Evolutionary conservation across 805 yeast species (phyloP), one percentile per base, ranked within the genome.

Genomic region (Zygosaccharomyces pseudorouxii): DNA sequence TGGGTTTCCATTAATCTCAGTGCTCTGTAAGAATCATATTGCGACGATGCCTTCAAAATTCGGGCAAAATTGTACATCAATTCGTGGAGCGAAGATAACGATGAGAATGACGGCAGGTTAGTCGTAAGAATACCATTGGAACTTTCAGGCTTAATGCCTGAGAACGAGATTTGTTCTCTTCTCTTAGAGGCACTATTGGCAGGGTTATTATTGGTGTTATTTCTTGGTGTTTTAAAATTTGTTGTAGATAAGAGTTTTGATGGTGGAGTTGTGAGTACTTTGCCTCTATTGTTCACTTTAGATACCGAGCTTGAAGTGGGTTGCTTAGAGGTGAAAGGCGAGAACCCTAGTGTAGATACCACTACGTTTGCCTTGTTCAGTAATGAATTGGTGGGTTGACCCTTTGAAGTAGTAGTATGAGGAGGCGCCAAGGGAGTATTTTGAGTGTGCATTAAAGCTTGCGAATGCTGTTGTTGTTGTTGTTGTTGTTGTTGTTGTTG

Each of bases 1-100:
- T 50, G 53, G 18, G 48, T 20, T 46, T 79, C 80, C 27, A 92
- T 71, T 2, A 80, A 69, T 47, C 92, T 69, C 8, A 90, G 79
- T 0, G 97, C 95, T 58, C 84, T 81, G 60, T 80, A 81, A 55
- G 95, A 86, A 59, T 90, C 93, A 65, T 78, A 90, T 38, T 76
- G 72, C 3, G 61, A 53, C 8, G 59, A 51, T 5, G 58, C 43
- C 33, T 55, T 56, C 23, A 56, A 33, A 16, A 58, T 51, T 23
- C 55, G 50, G 5, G 57, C 55, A 41, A 60, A 56, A 3, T 49
- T 50, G 36, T 52, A 57, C 18, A 60, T 42, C 1, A 59, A 38
- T 37, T 51, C 53, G 42, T 47, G 48, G 14, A 51, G 38, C 10
- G 55, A 35, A 19, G 49, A 44, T 29, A 46, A 42, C 6, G 54